Evolutionary conservation across 2,329 filamentous ascomycete species (phyloP), one percentile per base, ranked within the genome.

Genomic region (Diaporthe citrichinensis): DNA sequence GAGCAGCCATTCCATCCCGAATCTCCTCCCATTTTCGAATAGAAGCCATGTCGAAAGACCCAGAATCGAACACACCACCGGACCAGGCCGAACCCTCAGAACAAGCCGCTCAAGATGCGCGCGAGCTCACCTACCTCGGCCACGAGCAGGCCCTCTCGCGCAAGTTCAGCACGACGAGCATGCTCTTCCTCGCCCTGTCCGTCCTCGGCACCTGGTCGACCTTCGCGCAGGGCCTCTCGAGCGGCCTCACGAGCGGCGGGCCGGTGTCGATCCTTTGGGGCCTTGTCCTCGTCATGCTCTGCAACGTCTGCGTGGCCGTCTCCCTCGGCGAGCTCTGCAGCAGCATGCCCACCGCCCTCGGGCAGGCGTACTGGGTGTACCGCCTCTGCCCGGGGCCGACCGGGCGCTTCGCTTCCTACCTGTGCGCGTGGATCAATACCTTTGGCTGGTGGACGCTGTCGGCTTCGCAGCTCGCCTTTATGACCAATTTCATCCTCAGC

Each of bases 401-500:
- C 0, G 61, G 61, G 2, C 61, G 61, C 17, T 67, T 67, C 20
- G 14, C 41, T 10, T 67, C 61, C 1, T 67, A 67, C 3, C 39
- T 67, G 17, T 67, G 61, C 61, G 61, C 61, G 5, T 67, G 61
- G 61, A 34, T 67, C 20, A 67, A 67, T 7, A 67, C 61, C 0
- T 67, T 67, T 67, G 61, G 61, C 9, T 67, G 61, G 61, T 67
- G 61, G 61, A 67, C 61, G 41, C 41, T 67, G 9, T 46, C 61
- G 41, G 61, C 61, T 4, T 67, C 61, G 41, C 61, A 67, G 17
- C 41, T 67, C 1, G 61, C 61, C 2, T 67, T 67, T 8, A 67
- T 67, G 61, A 67, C 61, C 4, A 67, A 67, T 14, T 67, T 67
- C 10, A 67, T 67, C 25, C 61, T 67, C 4, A 67, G 61, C 41